phyloP scores from a whole-genome alignment of 257 asterid genomes.

The Capsicum baccatum region DNA sequence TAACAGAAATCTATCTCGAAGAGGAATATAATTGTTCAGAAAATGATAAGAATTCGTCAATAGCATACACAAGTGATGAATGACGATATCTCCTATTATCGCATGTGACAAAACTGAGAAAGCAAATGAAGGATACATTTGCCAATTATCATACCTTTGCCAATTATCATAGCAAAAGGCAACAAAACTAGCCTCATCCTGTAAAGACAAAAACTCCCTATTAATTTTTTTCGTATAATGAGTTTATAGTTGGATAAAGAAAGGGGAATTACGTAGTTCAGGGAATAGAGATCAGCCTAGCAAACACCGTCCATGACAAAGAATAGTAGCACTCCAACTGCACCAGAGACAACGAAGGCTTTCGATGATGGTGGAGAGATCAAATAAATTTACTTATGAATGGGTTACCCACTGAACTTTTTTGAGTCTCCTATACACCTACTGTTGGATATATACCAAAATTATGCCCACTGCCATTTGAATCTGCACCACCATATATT shows the following conservation, averaged over 20 bases:
- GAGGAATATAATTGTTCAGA: no score
- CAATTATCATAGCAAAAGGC: background rate
- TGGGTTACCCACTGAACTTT: conserved; percentile 15
- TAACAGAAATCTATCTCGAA: no score
- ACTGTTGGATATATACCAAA: conserved; percentile 56
- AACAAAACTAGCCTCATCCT: background rate
- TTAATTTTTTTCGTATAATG: background rate
- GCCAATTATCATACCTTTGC: background rate
- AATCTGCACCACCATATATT: conserved; percentile 47
- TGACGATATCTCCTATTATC: conserved; percentile 48
- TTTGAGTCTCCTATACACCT: conserved; percentile 45
- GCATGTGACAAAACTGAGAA: background rate
- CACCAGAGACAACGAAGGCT: conserved; percentile 32
- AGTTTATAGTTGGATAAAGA: background rate
- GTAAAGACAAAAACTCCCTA: background rate
- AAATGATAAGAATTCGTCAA: no score
- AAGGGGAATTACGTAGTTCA: no score
- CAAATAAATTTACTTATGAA: conserved; percentile 32
- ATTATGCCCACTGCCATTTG: conserved; percentile 66
- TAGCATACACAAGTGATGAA: no score
- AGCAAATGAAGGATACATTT: background rate
- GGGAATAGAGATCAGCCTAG: conserved; percentile 24
- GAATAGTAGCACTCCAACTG: conserved; percentile 38
- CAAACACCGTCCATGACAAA: conserved; percentile 35
- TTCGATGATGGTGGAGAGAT: conserved; percentile 30